phyloP scores from a whole-genome alignment of 78 protist genomes.

The Chrysochromulina parva region DNA sequence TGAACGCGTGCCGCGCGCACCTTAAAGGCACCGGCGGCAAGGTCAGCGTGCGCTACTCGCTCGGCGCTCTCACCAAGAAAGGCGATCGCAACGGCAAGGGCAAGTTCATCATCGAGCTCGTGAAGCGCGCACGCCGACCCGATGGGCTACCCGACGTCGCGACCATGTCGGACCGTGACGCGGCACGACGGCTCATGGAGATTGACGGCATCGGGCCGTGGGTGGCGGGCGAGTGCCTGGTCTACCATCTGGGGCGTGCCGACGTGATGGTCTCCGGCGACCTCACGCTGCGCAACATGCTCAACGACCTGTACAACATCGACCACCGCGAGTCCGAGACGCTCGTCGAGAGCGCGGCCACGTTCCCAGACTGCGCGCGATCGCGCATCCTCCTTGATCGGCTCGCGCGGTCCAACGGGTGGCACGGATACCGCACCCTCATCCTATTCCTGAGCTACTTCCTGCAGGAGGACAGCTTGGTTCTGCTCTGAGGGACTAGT shows the following conservation, averaged over 20 bases:
- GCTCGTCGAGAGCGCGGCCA: neutral
- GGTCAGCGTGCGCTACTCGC: neutral
- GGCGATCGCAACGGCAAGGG: neutral
- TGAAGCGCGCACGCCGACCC: neutral
- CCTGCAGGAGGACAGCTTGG: neutral
- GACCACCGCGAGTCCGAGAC: neutral
- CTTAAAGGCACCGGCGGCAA: neutral
- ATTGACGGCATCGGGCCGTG: neutral
- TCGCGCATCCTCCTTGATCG: neutral
- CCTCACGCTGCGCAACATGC: neutral
- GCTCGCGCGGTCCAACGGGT: neutral
- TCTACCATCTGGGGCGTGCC: neutral
- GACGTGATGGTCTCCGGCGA: slow-evolving; percentile 5
- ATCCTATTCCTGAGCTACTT: neutral
- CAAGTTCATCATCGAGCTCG: neutral
- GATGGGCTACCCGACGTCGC: neutral
- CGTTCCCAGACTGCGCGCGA: neutral
- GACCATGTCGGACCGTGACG: neutral
- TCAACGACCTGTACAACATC: neutral
- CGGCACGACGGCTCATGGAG: neutral
- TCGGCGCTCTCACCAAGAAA: too few species aligned
- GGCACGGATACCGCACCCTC: neutral
- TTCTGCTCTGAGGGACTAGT: neutral
- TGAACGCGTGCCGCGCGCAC: too few species aligned
- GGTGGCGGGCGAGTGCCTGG: neutral